Conservation (phyloP, 805 yeast genomes). For the Kluyveromyces siamensis region DNA sequence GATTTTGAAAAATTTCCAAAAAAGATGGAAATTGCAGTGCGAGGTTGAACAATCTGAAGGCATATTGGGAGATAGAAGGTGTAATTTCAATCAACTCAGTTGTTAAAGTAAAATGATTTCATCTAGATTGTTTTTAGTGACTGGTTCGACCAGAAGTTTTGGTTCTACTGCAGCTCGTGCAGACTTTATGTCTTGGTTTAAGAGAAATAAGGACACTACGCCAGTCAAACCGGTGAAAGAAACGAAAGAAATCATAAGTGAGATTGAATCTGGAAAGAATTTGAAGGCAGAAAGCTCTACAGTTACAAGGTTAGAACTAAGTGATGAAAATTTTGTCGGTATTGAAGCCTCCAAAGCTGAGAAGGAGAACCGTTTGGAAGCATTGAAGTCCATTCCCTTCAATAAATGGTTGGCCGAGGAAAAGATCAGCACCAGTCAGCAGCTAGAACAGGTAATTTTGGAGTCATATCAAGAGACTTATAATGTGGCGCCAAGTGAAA, state of each 20-base stretch:
- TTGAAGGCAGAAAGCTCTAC: constrained; percentile 8
- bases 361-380: constrained; percentile 5
- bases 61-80: neutral
- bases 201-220: constrained; percentile 22
- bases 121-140: neutral
- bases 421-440: constrained; percentile 19
- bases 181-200: constrained; percentile 35
- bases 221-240: constrained; percentile 12
- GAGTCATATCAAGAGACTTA: constrained; percentile 6
- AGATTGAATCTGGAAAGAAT: constrained; percentile 28
- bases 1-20: neutral
- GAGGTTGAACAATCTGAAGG: neutral
- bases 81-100: neutral
- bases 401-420: constrained; percentile 27
- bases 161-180: constrained; percentile 17
- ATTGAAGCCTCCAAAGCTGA: constrained; percentile 15
- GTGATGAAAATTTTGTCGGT: constrained; percentile 25
- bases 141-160: constrained; percentile 11
- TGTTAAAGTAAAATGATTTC: neutral
- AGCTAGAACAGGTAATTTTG: constrained; percentile 19
- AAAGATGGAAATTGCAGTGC: neutral
- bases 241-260: constrained; percentile 27
- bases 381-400: constrained; percentile 20
- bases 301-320: constrained; percentile 18
- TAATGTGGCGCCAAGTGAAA: neutral